Conservation (phyloP, 306 rosid species). For the Trifolium dubium region DNA sequence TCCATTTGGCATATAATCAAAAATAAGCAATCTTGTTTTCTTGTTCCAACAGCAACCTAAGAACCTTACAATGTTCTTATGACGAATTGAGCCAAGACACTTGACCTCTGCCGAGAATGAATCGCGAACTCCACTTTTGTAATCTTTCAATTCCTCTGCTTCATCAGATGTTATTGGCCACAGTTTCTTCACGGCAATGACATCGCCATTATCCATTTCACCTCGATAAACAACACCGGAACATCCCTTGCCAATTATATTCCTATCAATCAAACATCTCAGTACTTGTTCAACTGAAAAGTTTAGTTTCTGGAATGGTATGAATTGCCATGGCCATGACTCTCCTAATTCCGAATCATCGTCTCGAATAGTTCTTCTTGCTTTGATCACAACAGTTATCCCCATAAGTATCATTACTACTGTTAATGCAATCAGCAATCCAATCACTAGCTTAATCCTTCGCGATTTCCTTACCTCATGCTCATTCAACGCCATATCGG, state of each 20-base stretch:
- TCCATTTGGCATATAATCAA: conserved; percentile 95
- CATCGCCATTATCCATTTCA: conserved; percentile 72
- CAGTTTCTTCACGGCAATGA: conserved; percentile 91
- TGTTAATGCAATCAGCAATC: conserved; percentile 69
- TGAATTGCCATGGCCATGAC: conserved; percentile 90
- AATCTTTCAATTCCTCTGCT: conserved; percentile 57
- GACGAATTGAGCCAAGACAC: conserved; percentile 86
- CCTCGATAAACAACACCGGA: conserved; percentile 92
- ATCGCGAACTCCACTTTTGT: conserved; percentile 74
- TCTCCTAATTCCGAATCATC: conserved; percentile 84
- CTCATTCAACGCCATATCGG: conserved; percentile 48
- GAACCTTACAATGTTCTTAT: conserved; percentile 90
- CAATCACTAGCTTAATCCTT: conserved; percentile 76
- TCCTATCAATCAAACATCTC: conserved; percentile 72
- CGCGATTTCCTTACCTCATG: conserved; percentile 50
- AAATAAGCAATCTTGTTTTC: conserved; percentile 78
- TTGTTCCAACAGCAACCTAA: conserved; percentile 86
- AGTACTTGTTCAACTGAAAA: conserved; percentile 78
- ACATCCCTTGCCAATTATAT: conserved; percentile 89
- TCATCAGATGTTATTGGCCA: conserved; percentile 72
- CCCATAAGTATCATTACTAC: conserved; percentile 77
- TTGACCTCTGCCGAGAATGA: conserved; percentile 85
- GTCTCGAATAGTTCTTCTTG: conserved; percentile 56
- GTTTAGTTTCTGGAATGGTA: conserved; percentile 90
- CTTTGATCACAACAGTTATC: conserved; percentile 75